Base-by-base conservation (phyloP, 2,329 filamentous ascomycete genomes). In the Colletotrichum caudatum region DNA sequence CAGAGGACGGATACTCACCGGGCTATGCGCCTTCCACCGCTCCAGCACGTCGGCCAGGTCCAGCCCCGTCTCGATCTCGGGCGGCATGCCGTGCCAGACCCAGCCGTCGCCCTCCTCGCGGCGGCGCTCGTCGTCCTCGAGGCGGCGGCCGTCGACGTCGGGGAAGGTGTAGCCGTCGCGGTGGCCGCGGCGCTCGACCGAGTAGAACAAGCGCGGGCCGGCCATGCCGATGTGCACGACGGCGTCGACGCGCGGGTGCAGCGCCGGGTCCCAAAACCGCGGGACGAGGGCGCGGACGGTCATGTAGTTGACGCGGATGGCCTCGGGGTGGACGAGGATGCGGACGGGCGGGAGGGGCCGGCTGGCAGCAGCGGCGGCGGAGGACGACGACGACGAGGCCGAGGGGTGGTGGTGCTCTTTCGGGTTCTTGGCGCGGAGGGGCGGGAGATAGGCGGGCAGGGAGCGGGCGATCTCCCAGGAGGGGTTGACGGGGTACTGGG, bases 201-300 rank as follows among this genome's bases (percentile, higher is more conserved):
- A 87, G 79, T 95, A 97, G 75, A 89, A 80, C 18, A 89, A 76
- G 80, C 86, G 75, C 82, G 88, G 77, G 79, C 92, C 78, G 79
- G 93, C 93, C 87, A 97, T 94, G 73, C 94, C 94, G 63, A 97
- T 92, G 80, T 97, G 94, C 5, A 97, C 80, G 29, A 90, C 86
- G 39, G 92, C 81, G 79, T 97, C 92, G 65, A 91, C 86, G 60
- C 83, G 80, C 65, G 76, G 78, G 63, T 79, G 74, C 75, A 79
- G 69, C 78, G 78, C 73, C 80, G 80, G 60, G 50, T 85, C 82
- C 82, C 93, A 89, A 6, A 97, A 84, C 6, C 78, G 78, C 1
- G 94, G 92, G 4, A 95, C 85, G 2, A 91, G 80, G 16, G 83
- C 80, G 62, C 90, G 88, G 44, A 95, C 91, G 9, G 85, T 84